Evolutionary conservation across 768 basidiomycete species (phyloP).

Genomic region (Lactifluus volemus): DNA sequence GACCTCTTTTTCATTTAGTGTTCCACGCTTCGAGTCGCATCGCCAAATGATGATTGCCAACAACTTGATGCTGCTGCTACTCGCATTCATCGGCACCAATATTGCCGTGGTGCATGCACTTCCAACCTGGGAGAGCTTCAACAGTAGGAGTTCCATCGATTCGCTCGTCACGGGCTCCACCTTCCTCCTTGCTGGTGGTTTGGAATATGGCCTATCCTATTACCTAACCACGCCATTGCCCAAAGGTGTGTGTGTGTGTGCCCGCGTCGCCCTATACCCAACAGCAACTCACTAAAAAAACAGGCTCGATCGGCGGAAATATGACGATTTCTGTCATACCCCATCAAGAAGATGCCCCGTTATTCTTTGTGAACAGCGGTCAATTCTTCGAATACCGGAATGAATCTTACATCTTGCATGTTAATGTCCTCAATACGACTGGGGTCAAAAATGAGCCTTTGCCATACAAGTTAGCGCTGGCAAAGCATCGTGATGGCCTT

Average conservation of each 20-base stretch:
- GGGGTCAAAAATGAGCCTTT: not conserved
- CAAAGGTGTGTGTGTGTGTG: not conserved
- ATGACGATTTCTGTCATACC: slow-evolving; percentile 33
- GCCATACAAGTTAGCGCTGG: slow-evolving; percentile 29
- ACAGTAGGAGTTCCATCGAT: not conserved
- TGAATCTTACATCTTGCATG: slow-evolving; percentile 44
- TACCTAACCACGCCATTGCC: not conserved
- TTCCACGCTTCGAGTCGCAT: not conserved
- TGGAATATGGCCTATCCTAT: not conserved
- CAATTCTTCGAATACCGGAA: slow-evolving; percentile 49
- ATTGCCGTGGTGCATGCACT: not conserved
- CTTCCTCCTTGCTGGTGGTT: not conserved
- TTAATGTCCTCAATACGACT: slow-evolving; percentile 42
- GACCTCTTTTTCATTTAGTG: too few species aligned
- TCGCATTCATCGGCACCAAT: not conserved
- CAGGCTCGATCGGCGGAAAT: slow-evolving; percentile 36
- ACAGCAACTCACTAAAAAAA: not conserved
- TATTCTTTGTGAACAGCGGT: slow-evolving; percentile 46
- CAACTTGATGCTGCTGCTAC: not conserved
- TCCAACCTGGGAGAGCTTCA: slow-evolving; percentile 2
- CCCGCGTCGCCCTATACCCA: not conserved
- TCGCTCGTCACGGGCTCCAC: not conserved
- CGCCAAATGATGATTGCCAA: not conserved
- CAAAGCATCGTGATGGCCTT: slow-evolving; percentile 32
- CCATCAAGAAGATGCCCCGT: slow-evolving; percentile 27